phyloP scores from a whole-genome alignment of 768 basidiomycete genomes.

The Rhizopogon vinicolor region DNA sequence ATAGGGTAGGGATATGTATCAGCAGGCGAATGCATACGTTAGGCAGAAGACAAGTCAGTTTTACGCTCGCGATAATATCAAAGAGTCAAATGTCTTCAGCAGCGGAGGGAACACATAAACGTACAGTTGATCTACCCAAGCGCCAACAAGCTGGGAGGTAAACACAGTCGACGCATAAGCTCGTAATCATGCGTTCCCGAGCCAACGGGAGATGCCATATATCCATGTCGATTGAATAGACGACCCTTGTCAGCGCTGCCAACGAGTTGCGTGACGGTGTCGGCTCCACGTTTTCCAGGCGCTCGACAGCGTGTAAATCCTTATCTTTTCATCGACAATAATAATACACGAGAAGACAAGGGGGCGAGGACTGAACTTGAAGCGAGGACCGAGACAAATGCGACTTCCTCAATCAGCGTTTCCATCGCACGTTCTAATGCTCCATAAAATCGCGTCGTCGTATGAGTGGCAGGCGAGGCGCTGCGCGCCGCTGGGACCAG shows the following conservation, averaged over 20 bases:
- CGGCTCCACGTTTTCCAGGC: slow-evolving; percentile 26
- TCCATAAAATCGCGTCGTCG: slow-evolving; percentile 24
- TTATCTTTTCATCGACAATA: slow-evolving; percentile 21
- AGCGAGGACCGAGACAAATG: slow-evolving; percentile 29
- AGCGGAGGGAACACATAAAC: slow-evolving; percentile 15
- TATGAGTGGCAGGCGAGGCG: slow-evolving; percentile 24
- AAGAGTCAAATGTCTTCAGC: background rate
- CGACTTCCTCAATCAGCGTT: slow-evolving; percentile 41
- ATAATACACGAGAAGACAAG: slow-evolving; percentile 30
- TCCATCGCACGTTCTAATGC: slow-evolving; percentile 49
- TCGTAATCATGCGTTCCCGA: background rate
- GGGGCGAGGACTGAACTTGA: slow-evolving; percentile 28
- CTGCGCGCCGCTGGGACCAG: slow-evolving; percentile 15
- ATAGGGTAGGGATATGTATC: slow-evolving; percentile 50
- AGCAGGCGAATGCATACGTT: slow-evolving; percentile 56
- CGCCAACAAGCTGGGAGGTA: slow-evolving; percentile 65
- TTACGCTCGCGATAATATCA: slow-evolving; percentile 50
- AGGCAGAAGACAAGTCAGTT: slow-evolving; percentile 69
- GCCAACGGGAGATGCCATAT: slow-evolving; percentile 16
- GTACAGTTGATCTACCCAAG: slow-evolving; percentile 75
- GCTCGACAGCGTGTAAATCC: slow-evolving; percentile 19
- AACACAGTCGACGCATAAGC: slow-evolving; percentile 48
- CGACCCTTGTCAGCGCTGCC: slow-evolving; percentile 35
- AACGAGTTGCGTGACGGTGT: slow-evolving; percentile 18
- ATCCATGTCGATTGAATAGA: slow-evolving; percentile 77